Conservation (phyloP, 164 flowering plant species). For the Chloranthus sessilifolius region DNA sequence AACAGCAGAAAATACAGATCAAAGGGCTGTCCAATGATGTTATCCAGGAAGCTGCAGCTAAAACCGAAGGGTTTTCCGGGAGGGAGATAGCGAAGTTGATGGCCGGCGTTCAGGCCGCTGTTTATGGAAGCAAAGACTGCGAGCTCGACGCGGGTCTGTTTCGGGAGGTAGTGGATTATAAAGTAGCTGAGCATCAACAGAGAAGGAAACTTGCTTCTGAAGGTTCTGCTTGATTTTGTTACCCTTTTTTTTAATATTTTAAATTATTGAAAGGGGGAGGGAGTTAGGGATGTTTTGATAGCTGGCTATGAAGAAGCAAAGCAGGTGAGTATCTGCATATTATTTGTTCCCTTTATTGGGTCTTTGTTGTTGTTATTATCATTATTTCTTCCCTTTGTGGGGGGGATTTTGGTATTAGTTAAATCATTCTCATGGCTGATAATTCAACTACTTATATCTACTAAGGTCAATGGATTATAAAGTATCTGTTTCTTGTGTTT, state of each 20-base stretch:
- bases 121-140: constrained; percentile 80
- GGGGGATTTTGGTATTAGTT: constrained; percentile 9
- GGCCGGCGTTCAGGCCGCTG: constrained; percentile 97
- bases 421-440: no score
- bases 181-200: constrained; percentile 94
- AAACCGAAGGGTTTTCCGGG: constrained; percentile 89
- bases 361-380: no score
- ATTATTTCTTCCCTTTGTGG: neutral
- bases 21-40: constrained; percentile 71
- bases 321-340: neutral
- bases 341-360: neutral
- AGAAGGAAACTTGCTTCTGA: constrained; percentile 59
- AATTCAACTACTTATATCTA: no score
- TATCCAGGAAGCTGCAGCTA: constrained; percentile 75
- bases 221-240: constrained; percentile 16
- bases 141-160: constrained; percentile 71
- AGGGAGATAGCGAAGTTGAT: constrained; percentile 94
- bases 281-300: no score
- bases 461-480: no score
- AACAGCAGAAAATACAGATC: constrained; percentile 78
- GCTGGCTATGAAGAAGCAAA: neutral
- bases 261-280: no score
- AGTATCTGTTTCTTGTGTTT: no score
- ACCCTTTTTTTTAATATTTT: neutral
- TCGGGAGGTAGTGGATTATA: constrained; percentile 92